phyloP scores from a whole-genome alignment of 1,284 basidiomycete genomes.

The Fomitopsis pinicola region DNA sequence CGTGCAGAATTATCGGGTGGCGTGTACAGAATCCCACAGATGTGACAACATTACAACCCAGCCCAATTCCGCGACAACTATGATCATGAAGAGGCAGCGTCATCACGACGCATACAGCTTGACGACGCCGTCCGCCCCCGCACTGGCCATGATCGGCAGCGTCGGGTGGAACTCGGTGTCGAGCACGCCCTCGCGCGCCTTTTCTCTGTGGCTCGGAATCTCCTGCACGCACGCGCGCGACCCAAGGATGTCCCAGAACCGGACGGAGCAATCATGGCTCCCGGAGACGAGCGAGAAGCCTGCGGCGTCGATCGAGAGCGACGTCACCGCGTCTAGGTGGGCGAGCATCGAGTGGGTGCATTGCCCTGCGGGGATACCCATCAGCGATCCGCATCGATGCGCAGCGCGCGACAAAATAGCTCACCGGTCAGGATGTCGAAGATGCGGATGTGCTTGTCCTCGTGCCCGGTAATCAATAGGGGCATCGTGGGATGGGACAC shows the following conservation, averaged over 20 bases:
- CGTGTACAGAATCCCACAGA: not conserved
- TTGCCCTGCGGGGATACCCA: conserved; percentile 46
- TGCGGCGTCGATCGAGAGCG: conserved; percentile 83
- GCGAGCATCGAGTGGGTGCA: conserved; percentile 88
- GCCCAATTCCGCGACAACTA: not conserved
- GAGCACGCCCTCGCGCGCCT: conserved; percentile 87
- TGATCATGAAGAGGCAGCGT: conserved; percentile 5
- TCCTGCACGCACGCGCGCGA: conserved; percentile 85
- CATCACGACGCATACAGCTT: conserved; percentile 85
- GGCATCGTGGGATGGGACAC: conserved; percentile 90
- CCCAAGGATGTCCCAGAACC: conserved; percentile 94
- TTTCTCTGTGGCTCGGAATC: conserved; percentile 82
- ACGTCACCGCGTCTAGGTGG: conserved; percentile 89
- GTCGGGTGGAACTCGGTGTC: conserved; percentile 84
- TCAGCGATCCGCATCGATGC: conserved; percentile 6
- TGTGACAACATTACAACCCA: not conserved
- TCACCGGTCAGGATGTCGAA: conserved; percentile 82
- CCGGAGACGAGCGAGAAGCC: conserved; percentile 87
- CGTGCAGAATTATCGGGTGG: not conserved
- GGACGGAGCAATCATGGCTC: conserved; percentile 90
- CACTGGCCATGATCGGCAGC: conserved; percentile 85
- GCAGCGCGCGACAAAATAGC: conserved; percentile 18
- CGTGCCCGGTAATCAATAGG: conserved; percentile 85
- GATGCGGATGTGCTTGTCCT: conserved; percentile 90
- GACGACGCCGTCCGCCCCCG: conserved; percentile 93